These are phyloP conservation scores for Yamadazyma triangularis DNA, from an alignment of 1,139 yeast genomes.

Conservation along the genomic window DNA sequence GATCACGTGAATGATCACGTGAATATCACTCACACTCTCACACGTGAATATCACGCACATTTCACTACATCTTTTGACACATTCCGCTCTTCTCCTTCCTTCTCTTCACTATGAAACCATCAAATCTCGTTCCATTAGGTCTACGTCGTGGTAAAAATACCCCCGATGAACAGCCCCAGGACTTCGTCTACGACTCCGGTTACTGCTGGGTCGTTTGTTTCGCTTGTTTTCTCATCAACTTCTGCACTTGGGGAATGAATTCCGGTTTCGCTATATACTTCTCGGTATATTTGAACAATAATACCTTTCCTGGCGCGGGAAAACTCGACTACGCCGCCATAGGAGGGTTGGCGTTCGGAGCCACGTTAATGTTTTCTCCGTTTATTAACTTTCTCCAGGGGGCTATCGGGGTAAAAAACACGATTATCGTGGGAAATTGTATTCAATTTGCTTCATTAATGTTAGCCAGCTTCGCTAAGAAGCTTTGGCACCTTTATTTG, in stretches of 20 bases:
- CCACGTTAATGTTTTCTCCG: slow-evolving; percentile 33
- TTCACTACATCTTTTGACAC: no score
- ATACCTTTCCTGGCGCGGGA: slow-evolving; percentile 36
- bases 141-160: no score
- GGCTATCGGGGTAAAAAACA: slow-evolving; percentile 32
- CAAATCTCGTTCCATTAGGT: no score
- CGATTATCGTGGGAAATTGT: slow-evolving; percentile 40
- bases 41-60: no score
- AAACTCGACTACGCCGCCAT: slow-evolving; percentile 37
- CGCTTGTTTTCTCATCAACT: slow-evolving; percentile 37
- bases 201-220: slow-evolving; percentile 46
- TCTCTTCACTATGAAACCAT: no score
- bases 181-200: slow-evolving; percentile 33
- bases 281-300: slow-evolving; percentile 34
- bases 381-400: slow-evolving; percentile 37
- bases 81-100: no score
- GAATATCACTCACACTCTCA: no score
- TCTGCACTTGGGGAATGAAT: slow-evolving; percentile 52
- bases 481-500: slow-evolving; percentile 49
- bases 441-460: slow-evolving; percentile 48
- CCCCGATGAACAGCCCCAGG: no score
- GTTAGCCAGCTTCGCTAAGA: slow-evolving; percentile 49
- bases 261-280: slow-evolving; percentile 53
- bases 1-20: no score
- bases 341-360: slow-evolving; percentile 41